Evolutionary conservation across 441 rosid species (phyloP), one percentile per base, ranked within the genome.

Genomic region (Gossypium trilobum): DNA sequence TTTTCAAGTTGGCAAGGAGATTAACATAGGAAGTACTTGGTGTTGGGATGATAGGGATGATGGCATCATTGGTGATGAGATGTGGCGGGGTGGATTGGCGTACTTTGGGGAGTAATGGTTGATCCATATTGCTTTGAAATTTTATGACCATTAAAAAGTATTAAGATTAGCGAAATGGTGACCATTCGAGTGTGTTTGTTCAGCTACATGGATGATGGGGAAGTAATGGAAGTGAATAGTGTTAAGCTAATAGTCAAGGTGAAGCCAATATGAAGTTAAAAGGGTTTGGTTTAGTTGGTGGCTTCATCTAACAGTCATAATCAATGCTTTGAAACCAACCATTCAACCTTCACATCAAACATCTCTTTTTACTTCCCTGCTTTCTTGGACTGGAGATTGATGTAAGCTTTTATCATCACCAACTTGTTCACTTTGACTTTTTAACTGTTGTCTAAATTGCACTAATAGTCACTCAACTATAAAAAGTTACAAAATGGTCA

Each of bases 1-100:
- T 82, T 68, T 75, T 82, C 72, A 87, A 73, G 72, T 75, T 79
- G 74, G 87, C 81, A 44, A 86, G 59, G 73, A 86, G 81, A 79
- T 82, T 85, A 5, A 65, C 70, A 25, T 66, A 69, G 52, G 91
- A 77, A 16, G 87, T 22, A 9, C 55, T 70, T 2, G 82, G 81
- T 16, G 84, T 23, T 22, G 80, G 51, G 76, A 79, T 59, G 14
- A 81, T 48, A 50, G 88, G 80, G 72, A 79, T 63, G 51, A 79
- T 72, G 46, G 60, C 55, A 14, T 84, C 89, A 4, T 66, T 75
- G 4, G 71, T 71, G 77, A 78, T 44, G 74, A 77, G 80, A 42
- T 71, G 77, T 0, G 81, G 77, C 0, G 81, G 50, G 1, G 82
- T 59, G 56, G 89, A 76, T 33, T 60, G 84, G n/a, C 79, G 84